phyloP scores from a whole-genome alignment of 2,329 filamentous ascomycete species.

The Alternaria sp. region DNA sequence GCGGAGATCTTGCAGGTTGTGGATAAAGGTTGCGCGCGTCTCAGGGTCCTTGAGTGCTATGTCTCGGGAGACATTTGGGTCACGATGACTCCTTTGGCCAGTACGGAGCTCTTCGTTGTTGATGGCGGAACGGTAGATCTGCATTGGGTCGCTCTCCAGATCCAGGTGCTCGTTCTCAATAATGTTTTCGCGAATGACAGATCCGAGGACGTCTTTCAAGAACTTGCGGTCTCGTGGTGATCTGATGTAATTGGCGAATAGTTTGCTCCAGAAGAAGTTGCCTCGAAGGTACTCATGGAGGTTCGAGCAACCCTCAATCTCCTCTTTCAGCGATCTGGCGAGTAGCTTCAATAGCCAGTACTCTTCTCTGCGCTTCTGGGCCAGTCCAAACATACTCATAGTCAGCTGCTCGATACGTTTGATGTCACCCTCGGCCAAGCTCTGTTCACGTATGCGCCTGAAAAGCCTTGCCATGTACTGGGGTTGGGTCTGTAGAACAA shows the following conservation, averaged over 20 bases:
- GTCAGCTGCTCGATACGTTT: constrained; percentile 92
- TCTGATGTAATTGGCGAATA: constrained; percentile 86
- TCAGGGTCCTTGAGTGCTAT: constrained; percentile 95
- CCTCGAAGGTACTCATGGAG: constrained; percentile 88
- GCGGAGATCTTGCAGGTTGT: constrained; percentile 89
- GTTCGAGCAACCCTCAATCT: constrained; percentile 75
- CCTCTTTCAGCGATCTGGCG: constrained; percentile 81
- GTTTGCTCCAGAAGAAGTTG: constrained; percentile 91
- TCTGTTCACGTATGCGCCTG: constrained; percentile 80
- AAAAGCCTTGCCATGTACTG: constrained; percentile 93
- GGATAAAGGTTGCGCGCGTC: constrained; percentile 90
- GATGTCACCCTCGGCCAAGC: constrained; percentile 87
- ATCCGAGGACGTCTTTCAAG: constrained; percentile 83
- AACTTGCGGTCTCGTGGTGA: constrained; percentile 94
- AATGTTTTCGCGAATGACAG: constrained; percentile 88
- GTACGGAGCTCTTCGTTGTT: constrained; percentile 97
- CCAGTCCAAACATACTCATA: constrained; percentile 97
- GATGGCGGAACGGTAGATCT: constrained; percentile 94
- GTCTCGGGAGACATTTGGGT: constrained; percentile 85
- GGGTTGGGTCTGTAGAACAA: constrained; percentile 94
- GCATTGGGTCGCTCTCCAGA: constrained; percentile 94
- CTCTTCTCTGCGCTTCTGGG: constrained; percentile 94
- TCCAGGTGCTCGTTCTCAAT: constrained; percentile 91
- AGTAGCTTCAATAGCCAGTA: constrained; percentile 95
- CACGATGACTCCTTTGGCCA: constrained; percentile 80